Percentiles rank a stretch among this genome's conserved stretches.
Conservation (phyloP, 495 filamentous ascomycete species). For the Penicillium odoratum region DNA sequence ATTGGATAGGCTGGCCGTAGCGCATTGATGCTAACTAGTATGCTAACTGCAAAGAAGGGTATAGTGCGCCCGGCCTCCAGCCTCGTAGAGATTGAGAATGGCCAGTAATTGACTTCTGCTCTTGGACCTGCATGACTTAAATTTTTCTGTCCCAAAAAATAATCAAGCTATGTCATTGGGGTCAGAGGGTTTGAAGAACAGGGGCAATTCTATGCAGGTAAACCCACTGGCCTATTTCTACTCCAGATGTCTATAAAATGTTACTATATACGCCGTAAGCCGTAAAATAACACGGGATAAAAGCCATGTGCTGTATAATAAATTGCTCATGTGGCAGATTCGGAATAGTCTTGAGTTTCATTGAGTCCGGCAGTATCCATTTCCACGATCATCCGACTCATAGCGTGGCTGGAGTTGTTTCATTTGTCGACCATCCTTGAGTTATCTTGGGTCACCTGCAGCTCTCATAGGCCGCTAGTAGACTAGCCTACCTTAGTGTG, state of each 20-base stretch:
- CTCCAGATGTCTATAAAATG: neutral
- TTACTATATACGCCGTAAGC: too few relatives aligned
- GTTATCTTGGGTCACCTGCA: conserved; percentile 35
- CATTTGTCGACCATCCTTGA: conserved; percentile 27
- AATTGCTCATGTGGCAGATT: conserved; percentile 1
- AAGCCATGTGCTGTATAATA: neutral
- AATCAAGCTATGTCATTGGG: neutral
- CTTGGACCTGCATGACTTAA: neutral
- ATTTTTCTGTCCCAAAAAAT: neutral
- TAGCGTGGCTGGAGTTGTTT: conserved; percentile 13
- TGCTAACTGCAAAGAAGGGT: neutral
- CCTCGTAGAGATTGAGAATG: neutral
- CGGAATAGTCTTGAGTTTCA: neutral
- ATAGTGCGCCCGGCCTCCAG: conserved; percentile 2
- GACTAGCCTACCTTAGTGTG: conserved; percentile 20
- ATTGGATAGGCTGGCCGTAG: neutral
- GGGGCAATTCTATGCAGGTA: neutral
- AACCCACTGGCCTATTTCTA: neutral
- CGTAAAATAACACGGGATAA: neutral
- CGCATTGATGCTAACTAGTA: neutral
- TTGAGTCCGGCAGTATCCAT: neutral
- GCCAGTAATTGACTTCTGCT: conserved; percentile 8
- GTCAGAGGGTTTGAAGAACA: neutral
- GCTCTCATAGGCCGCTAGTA: conserved; percentile 25
- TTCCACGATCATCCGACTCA: conserved; percentile 14